phyloP scores from a whole-genome alignment of 2,329 filamentous ascomycete genomes.

The Didymella lethalis region DNA sequence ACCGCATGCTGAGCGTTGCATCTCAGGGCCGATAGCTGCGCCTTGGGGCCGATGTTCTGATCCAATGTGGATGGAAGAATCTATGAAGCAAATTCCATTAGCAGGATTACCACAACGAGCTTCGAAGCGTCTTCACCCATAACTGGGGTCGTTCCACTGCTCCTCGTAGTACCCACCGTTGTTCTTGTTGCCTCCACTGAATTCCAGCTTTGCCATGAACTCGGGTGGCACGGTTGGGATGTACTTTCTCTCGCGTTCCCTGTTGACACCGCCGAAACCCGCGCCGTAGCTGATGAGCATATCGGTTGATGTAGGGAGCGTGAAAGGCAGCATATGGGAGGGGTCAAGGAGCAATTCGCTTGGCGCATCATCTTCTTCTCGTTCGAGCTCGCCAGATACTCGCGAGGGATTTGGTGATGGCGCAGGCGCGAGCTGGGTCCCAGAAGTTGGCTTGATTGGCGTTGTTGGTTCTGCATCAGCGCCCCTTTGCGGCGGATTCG shows the following conservation, averaged over 20 bases:
- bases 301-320: constrained; percentile 93
- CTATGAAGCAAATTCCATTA: constrained; percentile 2
- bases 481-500: constrained; percentile 49
- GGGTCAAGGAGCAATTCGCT: constrained; percentile 85
- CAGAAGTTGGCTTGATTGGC: constrained; percentile 39
- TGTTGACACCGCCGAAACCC: constrained; percentile 90
- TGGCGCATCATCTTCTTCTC: constrained; percentile 74
- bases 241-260: constrained; percentile 91
- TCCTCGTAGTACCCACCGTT: constrained; percentile 41
- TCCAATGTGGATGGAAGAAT: constrained; percentile 12
- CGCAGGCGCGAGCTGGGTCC: constrained; percentile 31
- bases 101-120: not conserved
- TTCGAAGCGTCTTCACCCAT: constrained; percentile 36
- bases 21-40: not conserved
- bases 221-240: constrained; percentile 94
- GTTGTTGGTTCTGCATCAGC: constrained; percentile 42
- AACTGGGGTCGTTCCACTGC: constrained; percentile 46
- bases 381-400: constrained; percentile 57
- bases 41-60: not conserved
- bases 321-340: constrained; percentile 90
- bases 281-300: constrained; percentile 97
- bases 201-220: constrained; percentile 87
- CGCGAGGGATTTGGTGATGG: constrained; percentile 44
- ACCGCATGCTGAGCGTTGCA: not conserved
- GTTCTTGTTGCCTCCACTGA: constrained; percentile 52